A percentile compares a stretch with the other conserved stretches of the same genome.
phyloP scores from a whole-genome alignment of 768 basidiomycete species.

The Naganishia onofrii region DNA sequence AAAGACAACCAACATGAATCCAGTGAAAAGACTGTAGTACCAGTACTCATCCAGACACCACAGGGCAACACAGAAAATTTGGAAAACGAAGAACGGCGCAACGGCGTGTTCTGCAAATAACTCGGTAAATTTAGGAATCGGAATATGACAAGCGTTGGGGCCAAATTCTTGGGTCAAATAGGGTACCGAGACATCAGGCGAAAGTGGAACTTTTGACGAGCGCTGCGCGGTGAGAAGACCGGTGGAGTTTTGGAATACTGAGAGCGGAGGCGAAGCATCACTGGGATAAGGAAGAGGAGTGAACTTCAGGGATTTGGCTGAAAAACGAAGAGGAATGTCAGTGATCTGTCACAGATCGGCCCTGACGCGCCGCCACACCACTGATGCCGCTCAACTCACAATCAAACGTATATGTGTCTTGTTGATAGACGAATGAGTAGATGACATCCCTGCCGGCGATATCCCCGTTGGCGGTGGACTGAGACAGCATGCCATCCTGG shows the following conservation, averaged over 20 bases:
- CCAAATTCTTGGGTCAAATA: constrained; percentile 70
- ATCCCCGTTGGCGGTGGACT: constrained; percentile 22
- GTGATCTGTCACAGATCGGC: neutral
- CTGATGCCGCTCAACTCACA: constrained; percentile 37
- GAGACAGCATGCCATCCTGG: constrained; percentile 10
- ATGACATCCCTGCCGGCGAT: constrained; percentile 57
- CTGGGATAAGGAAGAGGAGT: constrained; percentile 83
- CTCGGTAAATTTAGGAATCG: constrained; percentile 87
- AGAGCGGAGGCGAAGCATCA: constrained; percentile 66
- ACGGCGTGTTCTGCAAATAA: constrained; percentile 94
- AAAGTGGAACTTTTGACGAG: constrained; percentile 28
- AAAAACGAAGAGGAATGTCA: neutral
- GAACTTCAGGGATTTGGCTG: constrained; percentile 63
- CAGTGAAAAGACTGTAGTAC: constrained; percentile 94
- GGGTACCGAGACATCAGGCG: constrained; percentile 54
- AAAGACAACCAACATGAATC: constrained; percentile 97
- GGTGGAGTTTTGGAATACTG: constrained; percentile 59
- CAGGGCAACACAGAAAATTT: constrained; percentile 92
- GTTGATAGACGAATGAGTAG: constrained; percentile 90
- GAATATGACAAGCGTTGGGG: constrained; percentile 93
- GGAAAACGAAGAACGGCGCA: constrained; percentile 99
- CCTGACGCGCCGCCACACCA: neutral
- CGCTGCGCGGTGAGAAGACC: constrained; percentile 56
- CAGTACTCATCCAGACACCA: constrained; percentile 99
- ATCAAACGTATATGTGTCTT: constrained; percentile 80